These are phyloP conservation scores for Teratosphaeria nubilosa DNA, from an alignment of 2,329 filamentous ascomycete genomes.

Conservation along the genomic window DNA sequence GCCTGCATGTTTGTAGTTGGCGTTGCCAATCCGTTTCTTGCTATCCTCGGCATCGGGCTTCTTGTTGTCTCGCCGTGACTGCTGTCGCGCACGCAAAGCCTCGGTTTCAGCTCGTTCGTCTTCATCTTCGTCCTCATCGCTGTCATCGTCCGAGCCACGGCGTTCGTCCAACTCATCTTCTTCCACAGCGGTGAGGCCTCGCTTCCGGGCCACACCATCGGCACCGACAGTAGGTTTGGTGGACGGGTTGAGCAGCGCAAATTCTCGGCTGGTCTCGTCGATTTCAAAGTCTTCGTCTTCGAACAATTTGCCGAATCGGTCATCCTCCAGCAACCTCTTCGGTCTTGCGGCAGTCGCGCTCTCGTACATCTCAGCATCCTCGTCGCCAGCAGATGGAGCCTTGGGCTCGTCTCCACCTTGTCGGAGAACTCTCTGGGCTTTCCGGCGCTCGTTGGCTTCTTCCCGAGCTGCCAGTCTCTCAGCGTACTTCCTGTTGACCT, in stretches of 20 bases:
- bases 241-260: slow-evolving; percentile 80
- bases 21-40: slow-evolving; percentile 50
- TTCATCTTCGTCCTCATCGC: slow-evolving; percentile 31
- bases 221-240: slow-evolving; percentile 40
- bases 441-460: slow-evolving; percentile 50
- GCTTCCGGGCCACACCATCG: slow-evolving; percentile 23
- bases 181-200: slow-evolving; percentile 49
- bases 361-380: slow-evolving; percentile 45
- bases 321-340: slow-evolving; percentile 60
- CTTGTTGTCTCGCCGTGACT: slow-evolving; percentile 27
- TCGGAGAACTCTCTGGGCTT: slow-evolving; percentile 43
- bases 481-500: slow-evolving; percentile 75
- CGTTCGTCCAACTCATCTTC: slow-evolving; percentile 44
- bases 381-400: slow-evolving; percentile 7
- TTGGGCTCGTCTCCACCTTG: slow-evolving; percentile 45
- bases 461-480: slow-evolving; percentile 56
- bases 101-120: slow-evolving; percentile 28
- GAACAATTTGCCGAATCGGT: slow-evolving; percentile 80
- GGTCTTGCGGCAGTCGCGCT: slow-evolving; percentile 19
- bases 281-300: slow-evolving; percentile 88
- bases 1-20: slow-evolving; percentile 37
- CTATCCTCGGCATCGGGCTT: slow-evolving; percentile 25
- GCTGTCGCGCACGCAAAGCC: slow-evolving; percentile 20
- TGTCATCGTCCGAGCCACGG: slow-evolving; percentile 25
- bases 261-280: slow-evolving; percentile 81